Conservation (phyloP, 176 grass and related monocot genomes). For the Metroxylon sagu region DNA sequence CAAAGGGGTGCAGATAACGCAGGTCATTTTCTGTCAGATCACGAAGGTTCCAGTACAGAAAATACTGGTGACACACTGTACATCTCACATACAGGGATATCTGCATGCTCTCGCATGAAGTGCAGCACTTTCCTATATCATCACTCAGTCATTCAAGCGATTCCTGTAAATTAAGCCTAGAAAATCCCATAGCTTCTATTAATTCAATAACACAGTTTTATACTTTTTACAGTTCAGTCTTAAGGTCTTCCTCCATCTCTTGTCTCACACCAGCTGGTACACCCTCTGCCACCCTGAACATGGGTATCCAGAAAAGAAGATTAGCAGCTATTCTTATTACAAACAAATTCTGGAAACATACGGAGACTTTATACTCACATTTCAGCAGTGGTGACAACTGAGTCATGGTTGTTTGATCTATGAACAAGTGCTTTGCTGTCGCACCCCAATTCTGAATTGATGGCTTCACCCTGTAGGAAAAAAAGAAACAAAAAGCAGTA, state of each 20-base stretch:
- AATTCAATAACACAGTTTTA: not conserved
- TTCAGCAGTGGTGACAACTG: conserved; percentile 16
- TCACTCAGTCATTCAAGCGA: no score
- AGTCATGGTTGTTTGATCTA: conserved; percentile 15
- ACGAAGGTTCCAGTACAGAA: no score
- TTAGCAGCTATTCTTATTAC: not conserved
- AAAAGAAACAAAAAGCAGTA: not conserved
- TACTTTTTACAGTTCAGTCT: not conserved
- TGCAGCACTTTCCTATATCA: no score
- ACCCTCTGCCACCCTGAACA: not conserved
- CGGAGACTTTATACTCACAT: conserved; percentile 13
- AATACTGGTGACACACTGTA: no score
- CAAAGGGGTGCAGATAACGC: no score
- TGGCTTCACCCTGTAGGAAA: conserved; percentile 17
- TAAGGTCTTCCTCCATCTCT: conserved; percentile 6
- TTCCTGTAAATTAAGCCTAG: no score
- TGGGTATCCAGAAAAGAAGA: not conserved
- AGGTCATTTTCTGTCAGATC: no score
- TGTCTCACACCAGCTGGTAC: conserved; percentile 1
- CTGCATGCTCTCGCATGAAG: no score
- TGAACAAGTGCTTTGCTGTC: conserved; percentile 18
- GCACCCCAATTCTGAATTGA: conserved; percentile 2
- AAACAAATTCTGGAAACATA: not conserved
- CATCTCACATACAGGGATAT: no score
- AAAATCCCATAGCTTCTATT: no score